Conservation (phyloP, 2,329 filamentous ascomycete species). For the Clarireedia homoeocarpa region DNA sequence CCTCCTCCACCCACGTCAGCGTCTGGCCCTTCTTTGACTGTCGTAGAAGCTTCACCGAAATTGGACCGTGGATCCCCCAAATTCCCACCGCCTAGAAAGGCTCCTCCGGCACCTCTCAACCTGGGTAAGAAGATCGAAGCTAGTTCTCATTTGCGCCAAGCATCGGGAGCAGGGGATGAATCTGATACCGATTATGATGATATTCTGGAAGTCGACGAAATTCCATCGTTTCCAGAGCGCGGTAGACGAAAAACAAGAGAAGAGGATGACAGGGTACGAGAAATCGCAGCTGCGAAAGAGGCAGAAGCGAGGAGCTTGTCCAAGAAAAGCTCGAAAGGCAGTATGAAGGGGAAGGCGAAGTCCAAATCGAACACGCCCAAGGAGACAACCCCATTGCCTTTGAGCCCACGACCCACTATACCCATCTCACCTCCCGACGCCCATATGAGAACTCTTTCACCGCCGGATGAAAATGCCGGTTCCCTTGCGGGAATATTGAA, state of each 20-base stretch:
- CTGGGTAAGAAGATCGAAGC: conserved; percentile 43
- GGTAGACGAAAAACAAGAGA: conserved; percentile 79
- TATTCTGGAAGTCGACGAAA: conserved; percentile 60
- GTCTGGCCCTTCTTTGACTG: conserved; percentile 27
- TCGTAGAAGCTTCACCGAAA: conserved; percentile 34
- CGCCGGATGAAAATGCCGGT: conserved; percentile 33
- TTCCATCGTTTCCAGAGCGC: conserved; percentile 47
- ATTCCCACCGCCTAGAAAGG: conserved; percentile 62
- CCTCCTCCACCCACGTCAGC: conserved; percentile 22
- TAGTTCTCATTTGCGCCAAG: conserved; percentile 37
- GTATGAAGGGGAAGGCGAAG: conserved; percentile 34
- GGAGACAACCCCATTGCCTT: conserved; percentile 32
- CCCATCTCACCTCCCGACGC: conserved; percentile 28
- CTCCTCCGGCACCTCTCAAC: conserved; percentile 77
- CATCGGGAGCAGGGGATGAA: conserved; percentile 45
- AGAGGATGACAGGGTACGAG: conserved; percentile 75
- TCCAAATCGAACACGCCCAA: conserved; percentile 34
- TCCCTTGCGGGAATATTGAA: conserved; percentile 47
- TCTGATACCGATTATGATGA: conserved; percentile 82
- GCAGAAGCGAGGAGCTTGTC: conserved; percentile 65
- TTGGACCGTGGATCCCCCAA: conserved; percentile 41
- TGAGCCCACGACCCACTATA: conserved; percentile 32
- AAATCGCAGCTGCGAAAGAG: conserved; percentile 58
- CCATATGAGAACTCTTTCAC: conserved; percentile 27
- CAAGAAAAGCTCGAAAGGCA: conserved; percentile 57